A percentile compares a stretch with the other conserved stretches of the same genome.
Evolutionary conservation across 768 basidiomycete species (phyloP).

Genomic region (Auricularia cornea): DNA sequence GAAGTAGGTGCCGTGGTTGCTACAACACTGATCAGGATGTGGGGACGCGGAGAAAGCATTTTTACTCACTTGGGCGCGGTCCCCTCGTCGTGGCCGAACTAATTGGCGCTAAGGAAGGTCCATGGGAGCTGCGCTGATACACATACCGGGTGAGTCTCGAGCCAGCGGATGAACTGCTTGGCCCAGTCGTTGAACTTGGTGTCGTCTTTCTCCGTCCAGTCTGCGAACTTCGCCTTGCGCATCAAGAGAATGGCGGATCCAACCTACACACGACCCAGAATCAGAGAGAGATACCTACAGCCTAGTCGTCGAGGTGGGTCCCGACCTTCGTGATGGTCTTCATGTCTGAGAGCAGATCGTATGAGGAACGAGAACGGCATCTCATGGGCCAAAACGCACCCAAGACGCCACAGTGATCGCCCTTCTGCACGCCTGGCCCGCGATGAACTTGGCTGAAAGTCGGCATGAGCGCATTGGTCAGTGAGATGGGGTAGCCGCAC

Average conservation of each 20-base stretch:
- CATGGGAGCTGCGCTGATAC: too few species aligned
- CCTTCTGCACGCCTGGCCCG: slow-evolving; percentile 16
- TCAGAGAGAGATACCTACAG: too few species aligned
- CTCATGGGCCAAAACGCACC: slow-evolving; percentile 9
- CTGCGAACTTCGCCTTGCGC: slow-evolving; percentile 6
- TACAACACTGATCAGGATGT: too few species aligned
- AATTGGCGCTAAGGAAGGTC: too few species aligned
- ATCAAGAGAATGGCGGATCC: slow-evolving; percentile 17
- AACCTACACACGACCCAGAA: too few species aligned
- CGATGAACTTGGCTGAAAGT: slow-evolving; percentile 39
- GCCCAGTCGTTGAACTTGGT: slow-evolving; percentile 15
- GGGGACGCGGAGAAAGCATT: background rate
- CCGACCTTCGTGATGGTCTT: slow-evolving; percentile 11
- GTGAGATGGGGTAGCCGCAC: too few species aligned
- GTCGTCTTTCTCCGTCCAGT: slow-evolving; percentile 16
- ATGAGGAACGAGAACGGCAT: too few species aligned
- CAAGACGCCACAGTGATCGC: slow-evolving; percentile 19
- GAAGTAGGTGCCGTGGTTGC: slow-evolving; percentile 24
- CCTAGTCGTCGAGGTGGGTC: too few species aligned
- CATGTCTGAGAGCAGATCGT: background rate
- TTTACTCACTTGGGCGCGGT: background rate
- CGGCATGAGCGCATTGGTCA: too few species aligned
- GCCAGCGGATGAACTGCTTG: slow-evolving; percentile 17
- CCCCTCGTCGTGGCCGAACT: slow-evolving; percentile 7
- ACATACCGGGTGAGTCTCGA: slow-evolving; percentile 5